These are phyloP conservation scores for Aspergillus niger DNA, from an alignment of 2,329 filamentous ascomycete genomes.

Conservation along the genomic window DNA sequence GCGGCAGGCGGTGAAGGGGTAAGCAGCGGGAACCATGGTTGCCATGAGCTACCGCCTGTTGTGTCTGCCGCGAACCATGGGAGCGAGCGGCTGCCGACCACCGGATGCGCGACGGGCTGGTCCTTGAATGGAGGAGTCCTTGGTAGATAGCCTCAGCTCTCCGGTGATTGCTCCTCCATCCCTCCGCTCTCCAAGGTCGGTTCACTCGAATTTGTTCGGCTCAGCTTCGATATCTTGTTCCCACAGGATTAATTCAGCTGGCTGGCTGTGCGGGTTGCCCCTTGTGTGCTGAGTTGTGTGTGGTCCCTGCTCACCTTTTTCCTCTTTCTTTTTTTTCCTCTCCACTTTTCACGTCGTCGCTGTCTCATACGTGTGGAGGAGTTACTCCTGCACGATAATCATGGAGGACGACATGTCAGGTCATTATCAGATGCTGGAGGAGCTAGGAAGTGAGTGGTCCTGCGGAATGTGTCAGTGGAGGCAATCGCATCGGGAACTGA, in stretches of 20 bases:
- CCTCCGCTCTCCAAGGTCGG: conserved; percentile 10
- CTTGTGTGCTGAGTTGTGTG: conserved; percentile 13
- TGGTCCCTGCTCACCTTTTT: conserved; percentile 6
- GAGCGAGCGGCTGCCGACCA: conserved; percentile 18
- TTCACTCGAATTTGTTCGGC: conserved; percentile 17
- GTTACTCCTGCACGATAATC: conserved; percentile 17
- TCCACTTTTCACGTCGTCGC: conserved; percentile 16
- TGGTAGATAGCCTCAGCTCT: background rate
- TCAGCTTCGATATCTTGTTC: conserved; percentile 15
- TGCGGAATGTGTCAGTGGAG: background rate
- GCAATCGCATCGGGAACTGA: conserved; percentile 10
- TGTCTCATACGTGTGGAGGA: conserved; percentile 13
- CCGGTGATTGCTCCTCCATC: conserved; percentile 6
- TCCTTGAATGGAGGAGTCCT: conserved; percentile 12
- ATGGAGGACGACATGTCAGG: conserved; percentile 65
- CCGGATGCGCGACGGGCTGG: conserved; percentile 17
- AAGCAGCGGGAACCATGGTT: conserved; percentile 18
- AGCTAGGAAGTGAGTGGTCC: conserved; percentile 78
- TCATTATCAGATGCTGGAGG: conserved; percentile 92
- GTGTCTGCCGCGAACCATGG: conserved; percentile 24
- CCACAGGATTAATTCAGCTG: conserved; percentile 18
- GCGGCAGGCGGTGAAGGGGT: background rate
- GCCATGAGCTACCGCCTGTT: conserved; percentile 29
- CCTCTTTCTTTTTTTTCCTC: conserved; percentile 13
- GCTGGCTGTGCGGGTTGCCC: conserved; percentile 17